Percentiles rank a stretch among this genome's conserved stretches.
Conservation (phyloP, 2,329 filamentous ascomycete species). For the Diplodia mutila region DNA sequence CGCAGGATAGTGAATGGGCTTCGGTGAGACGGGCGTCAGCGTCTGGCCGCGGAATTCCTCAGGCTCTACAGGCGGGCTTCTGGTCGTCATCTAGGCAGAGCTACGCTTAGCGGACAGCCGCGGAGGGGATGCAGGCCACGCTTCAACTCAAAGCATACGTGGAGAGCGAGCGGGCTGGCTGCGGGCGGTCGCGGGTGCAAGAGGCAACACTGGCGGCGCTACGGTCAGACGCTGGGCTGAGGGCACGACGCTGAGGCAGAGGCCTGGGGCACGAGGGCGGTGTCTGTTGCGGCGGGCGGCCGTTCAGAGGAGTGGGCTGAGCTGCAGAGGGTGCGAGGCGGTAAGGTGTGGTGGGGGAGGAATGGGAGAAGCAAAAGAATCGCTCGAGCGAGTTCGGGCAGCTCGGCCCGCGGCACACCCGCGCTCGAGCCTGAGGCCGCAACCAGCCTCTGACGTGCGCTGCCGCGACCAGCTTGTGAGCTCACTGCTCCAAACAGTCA, state of each 20-base stretch:
- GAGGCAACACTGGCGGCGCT: conserved; percentile 21
- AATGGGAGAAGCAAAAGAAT: conserved; percentile 12
- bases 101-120: conserved; percentile 32
- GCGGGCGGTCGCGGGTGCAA: conserved; percentile 12
- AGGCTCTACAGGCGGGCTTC: conserved; percentile 57
- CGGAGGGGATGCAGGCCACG: conserved; percentile 27
- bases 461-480: not conserved
- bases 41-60: conserved; percentile 66
- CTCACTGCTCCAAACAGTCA: too few relatives aligned
- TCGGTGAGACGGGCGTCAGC: conserved; percentile 71
- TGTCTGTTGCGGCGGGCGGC: conserved; percentile 16
- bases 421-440: not conserved
- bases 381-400: conserved; percentile 11
- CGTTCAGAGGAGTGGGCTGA: conserved; percentile 6
- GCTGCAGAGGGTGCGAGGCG: conserved; percentile 23
- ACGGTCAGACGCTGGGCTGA: conserved; percentile 11
- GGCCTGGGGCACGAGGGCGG: conserved; percentile 8
- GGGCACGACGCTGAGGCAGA: conserved; percentile 19
- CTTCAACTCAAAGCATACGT: conserved; percentile 37
- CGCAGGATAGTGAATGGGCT: conserved; percentile 69
- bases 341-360: not conserved
- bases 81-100: conserved; percentile 58
- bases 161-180: conserved; percentile 26
- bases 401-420: conserved; percentile 27
- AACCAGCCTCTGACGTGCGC: not conserved